phyloP scores from a whole-genome alignment of 129 eudicot genomes.

The Centaurea solstitialis region DNA sequence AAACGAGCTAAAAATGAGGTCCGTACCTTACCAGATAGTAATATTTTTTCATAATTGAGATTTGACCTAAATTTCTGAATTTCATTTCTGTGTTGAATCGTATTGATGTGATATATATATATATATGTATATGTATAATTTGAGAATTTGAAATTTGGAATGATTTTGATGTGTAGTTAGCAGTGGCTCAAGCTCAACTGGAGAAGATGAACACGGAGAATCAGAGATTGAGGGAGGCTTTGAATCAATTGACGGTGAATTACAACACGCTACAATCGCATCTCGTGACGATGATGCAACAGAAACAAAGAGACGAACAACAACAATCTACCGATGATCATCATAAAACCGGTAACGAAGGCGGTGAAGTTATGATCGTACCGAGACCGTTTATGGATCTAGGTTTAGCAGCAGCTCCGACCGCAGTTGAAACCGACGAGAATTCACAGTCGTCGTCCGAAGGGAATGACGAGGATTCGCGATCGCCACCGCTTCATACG shows the following conservation, averaged over 20 bases:
- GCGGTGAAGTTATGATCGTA: constrained; percentile 17
- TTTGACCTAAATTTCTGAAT: constrained; percentile 9
- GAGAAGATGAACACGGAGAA: constrained; percentile 56
- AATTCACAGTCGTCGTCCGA: constrained; percentile 56
- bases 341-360: too few relatives aligned
- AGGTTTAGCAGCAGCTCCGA: constrained; percentile 48
- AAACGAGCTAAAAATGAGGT: constrained; percentile 69
- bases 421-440: constrained; percentile 25
- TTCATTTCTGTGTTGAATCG: constrained; percentile 5
- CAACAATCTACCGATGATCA: constrained; percentile 20
- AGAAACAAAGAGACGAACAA: constrained; percentile 25
- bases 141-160: neutral
- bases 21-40: neutral
- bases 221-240: constrained; percentile 39
- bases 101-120: neutral
- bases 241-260: constrained; percentile 49
- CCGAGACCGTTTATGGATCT: constrained; percentile 68
- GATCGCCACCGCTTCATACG: constrained; percentile 19
- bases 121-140: neutral
- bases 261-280: constrained; percentile 65
- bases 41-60: neutral
- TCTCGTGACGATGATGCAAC: constrained; percentile 57
- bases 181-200: constrained; percentile 49
- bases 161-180: constrained; percentile 33
- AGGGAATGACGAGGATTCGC: constrained; percentile 36